These are phyloP conservation scores for Tetrapisispora pingtungensis DNA, from an alignment of 805 yeast genomes.

Conservation along the genomic window DNA sequence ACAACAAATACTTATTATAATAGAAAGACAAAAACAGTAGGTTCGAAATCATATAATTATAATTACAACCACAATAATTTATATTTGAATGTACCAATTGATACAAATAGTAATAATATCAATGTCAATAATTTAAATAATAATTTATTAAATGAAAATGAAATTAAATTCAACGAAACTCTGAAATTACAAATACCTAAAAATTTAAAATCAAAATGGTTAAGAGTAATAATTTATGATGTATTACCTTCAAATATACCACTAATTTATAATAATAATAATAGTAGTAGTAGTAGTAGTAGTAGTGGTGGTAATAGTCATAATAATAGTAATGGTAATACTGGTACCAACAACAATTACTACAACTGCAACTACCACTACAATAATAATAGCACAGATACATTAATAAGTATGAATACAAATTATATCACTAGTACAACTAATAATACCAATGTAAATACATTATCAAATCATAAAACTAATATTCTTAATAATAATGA, in stretches of 20 bases:
- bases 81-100: not conserved
- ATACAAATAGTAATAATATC: not conserved
- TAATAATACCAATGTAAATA: no score
- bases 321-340: not conserved
- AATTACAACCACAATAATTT: not conserved
- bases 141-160: not conserved
- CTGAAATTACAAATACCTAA: slow-evolving; percentile 22
- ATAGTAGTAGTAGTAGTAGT: not conserved
- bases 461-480: no score
- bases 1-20: slow-evolving; percentile 20
- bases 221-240: slow-evolving; percentile 25
- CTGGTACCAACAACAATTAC: no score
- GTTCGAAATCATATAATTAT: not conserved
- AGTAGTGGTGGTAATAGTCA: not conserved
- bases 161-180: slow-evolving; percentile 19
- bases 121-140: no score
- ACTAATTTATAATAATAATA: slow-evolving; percentile 2
- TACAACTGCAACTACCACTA: not conserved
- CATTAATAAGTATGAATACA: not conserved
- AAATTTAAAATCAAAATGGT: slow-evolving; percentile 19
- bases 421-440: no score
- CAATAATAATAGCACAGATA: not conserved
- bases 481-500: not conserved
- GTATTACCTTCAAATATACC: slow-evolving; percentile 11
- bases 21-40: slow-evolving; percentile 13